These are phyloP conservation scores for Ophiosphaerella korrae DNA, from an alignment of 2,329 filamentous ascomycete species.

Conservation along the genomic window DNA sequence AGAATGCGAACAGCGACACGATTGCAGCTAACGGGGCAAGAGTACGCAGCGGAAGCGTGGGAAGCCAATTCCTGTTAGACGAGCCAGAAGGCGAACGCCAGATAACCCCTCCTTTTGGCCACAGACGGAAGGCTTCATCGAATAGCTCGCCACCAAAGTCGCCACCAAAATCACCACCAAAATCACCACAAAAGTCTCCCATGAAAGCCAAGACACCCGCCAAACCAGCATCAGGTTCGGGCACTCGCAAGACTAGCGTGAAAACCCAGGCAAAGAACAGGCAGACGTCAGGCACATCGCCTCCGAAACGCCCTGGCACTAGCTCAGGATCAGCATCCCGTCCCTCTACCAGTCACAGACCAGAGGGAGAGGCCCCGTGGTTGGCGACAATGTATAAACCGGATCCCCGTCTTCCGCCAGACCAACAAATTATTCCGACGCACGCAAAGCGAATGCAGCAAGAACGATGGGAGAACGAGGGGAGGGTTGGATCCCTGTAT, in stretches of 20 bases:
- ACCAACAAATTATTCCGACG: slow-evolving; percentile 93
- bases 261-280: slow-evolving; percentile 44
- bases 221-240: slow-evolving; percentile 44
- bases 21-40: slow-evolving; percentile 67
- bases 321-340: slow-evolving; percentile 60
- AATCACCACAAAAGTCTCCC: slow-evolving; percentile 40
- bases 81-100: slow-evolving; percentile 44
- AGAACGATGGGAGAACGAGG: slow-evolving; percentile 93
- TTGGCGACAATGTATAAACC: slow-evolving; percentile 93
- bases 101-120: slow-evolving; percentile 31
- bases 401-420: slow-evolving; percentile 88
- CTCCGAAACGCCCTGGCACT: slow-evolving; percentile 64
- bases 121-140: slow-evolving; percentile 27
- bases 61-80: slow-evolving; percentile 59
- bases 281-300: slow-evolving; percentile 33
- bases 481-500: slow-evolving; percentile 82
- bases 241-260: slow-evolving; percentile 38
- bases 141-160: slow-evolving; percentile 8
- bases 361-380: slow-evolving; percentile 96
- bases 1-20: slow-evolving; percentile 63
- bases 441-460: slow-evolving; percentile 90
- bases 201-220: slow-evolving; percentile 48
- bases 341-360: slow-evolving; percentile 70
- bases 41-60: slow-evolving; percentile 71
- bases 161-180: slow-evolving; percentile 27